Base-by-base conservation (phyloP, 2,329 filamentous ascomycete genomes). In the Phialocephala subalpina region DNA sequence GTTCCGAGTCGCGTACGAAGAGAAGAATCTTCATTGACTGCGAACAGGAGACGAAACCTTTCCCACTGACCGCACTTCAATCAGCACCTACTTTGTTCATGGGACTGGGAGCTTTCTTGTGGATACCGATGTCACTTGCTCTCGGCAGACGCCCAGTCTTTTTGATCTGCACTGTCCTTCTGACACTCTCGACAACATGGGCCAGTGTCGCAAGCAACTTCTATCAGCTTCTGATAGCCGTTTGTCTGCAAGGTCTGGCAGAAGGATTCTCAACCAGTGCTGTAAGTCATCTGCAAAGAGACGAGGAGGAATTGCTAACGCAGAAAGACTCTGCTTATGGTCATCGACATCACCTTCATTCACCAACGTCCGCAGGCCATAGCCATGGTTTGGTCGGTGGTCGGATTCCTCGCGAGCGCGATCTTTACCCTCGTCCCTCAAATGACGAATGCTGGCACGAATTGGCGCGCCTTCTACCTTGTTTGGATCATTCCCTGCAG, bases 81-180 rank as follows among this genome's bases (percentile, higher is more conserved):
- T 67, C 68, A 22, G 60, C 56, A 0, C 68, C 67, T 7, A 68
- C 66, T 1, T 45, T 71, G 2, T 64, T 66, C 40, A 65, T 71
- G 66, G 69, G 69, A 11, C n/a, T 70, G 16, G 69, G 67, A 3
- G 53, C 64, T 20, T 67, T 70, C 18, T 9, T 70, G 3, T 70
- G 69, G 69, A 65, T 66, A 7, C 69, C 69, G 2, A 52, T 70
- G 1, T 64, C 67, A 3, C 35, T 69, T 18, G 69, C 63, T 22
- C 29, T 65, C 36, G 69, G 69, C 35, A 64, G 67, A 62, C 55
- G 69, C 49, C 69, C 64, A 20, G 67, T 70, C 2, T 62, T 69
- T 18, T 36, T 70, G 16, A 12, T 68, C 3, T 45, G 20, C 14
- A 66, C 49, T 0, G 8, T 67, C 1, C 56, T 63, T 0, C 16